Evolutionary conservation across 495 filamentous ascomycete genomes (phyloP).

Genomic region (Neurospora sp.): DNA sequence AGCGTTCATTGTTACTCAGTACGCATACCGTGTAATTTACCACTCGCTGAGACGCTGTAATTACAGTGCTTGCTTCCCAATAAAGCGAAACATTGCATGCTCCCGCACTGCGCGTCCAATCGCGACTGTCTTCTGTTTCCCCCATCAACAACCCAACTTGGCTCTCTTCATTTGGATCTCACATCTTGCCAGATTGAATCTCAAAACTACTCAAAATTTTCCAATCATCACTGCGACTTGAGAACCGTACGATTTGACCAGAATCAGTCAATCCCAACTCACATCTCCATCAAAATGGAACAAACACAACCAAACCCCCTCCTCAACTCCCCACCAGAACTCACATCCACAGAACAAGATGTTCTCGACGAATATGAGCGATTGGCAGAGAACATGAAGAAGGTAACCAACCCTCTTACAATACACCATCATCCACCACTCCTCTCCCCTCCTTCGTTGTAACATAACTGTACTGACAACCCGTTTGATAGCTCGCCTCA

Average conservation of each 20-base stretch:
- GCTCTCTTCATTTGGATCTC: neutral
- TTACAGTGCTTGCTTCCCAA: neutral
- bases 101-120: neutral
- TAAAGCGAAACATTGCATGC: neutral
- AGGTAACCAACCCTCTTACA: conserved; percentile 36
- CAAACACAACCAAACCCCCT: conserved; percentile 9
- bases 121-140: neutral
- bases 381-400: conserved; percentile 82
- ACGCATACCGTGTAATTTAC: neutral
- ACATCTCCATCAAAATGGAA: conserved; percentile 18
- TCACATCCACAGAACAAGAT: conserved; percentile 81
- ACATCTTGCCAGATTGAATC: neutral
- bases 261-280: neutral
- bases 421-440: conserved; percentile 8
- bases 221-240: neutral
- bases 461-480: too few relatives aligned
- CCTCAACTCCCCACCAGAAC: conserved; percentile 36
- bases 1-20: neutral
- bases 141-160: neutral
- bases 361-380: conserved; percentile 87
- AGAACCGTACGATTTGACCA: neutral
- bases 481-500: conserved; percentile 41
- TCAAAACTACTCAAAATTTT: neutral
- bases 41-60: neutral
- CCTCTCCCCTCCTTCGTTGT: too few relatives aligned